phyloP scores from a whole-genome alignment of 2,329 filamentous ascomycete species.

The Calonectria fujianensis region DNA sequence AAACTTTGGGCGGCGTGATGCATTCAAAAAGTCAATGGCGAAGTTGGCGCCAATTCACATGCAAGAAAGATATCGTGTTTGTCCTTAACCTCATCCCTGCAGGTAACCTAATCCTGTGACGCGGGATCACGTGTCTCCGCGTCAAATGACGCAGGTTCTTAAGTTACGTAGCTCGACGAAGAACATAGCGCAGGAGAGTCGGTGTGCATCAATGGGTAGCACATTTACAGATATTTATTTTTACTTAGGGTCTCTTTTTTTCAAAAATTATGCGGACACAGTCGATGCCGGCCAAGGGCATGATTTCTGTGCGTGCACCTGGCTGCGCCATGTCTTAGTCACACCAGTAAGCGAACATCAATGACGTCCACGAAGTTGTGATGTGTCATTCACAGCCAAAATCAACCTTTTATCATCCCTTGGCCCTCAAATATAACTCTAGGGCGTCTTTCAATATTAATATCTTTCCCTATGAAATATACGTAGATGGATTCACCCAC shows the following conservation, averaged over 20 bases:
- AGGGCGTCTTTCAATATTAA: not conserved
- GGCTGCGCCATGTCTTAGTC: slow-evolving; percentile 11
- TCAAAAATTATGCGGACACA: not conserved
- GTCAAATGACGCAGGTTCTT: slow-evolving; percentile 23
- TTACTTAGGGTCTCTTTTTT: not conserved
- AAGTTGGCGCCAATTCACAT: slow-evolving; percentile 23
- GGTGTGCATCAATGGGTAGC: not conserved
- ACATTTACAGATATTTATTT: not conserved
- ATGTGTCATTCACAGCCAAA: slow-evolving; percentile 4
- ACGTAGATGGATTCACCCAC: slow-evolving; percentile 28
- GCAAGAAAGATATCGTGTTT: slow-evolving; percentile 30
- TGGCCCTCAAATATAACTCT: not conserved
- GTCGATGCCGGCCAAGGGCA: not conserved
- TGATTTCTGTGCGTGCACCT: not conserved
- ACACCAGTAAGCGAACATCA: slow-evolving; percentile 27
- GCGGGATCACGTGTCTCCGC: slow-evolving; percentile 55
- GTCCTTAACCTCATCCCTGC: slow-evolving; percentile 45
- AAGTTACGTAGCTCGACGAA: not conserved
- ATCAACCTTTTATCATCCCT: not conserved
- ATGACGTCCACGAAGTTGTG: slow-evolving; percentile 47
- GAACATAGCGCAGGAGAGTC: not conserved
- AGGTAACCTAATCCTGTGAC: slow-evolving; percentile 42
- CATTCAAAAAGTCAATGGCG: slow-evolving; percentile 33
- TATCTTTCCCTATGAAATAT: not conserved
- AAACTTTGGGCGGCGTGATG: slow-evolving; percentile 26